Evolutionary conservation across 345 rosid species (phyloP).

Genomic region (Euphorbia pulcherrima): DNA sequence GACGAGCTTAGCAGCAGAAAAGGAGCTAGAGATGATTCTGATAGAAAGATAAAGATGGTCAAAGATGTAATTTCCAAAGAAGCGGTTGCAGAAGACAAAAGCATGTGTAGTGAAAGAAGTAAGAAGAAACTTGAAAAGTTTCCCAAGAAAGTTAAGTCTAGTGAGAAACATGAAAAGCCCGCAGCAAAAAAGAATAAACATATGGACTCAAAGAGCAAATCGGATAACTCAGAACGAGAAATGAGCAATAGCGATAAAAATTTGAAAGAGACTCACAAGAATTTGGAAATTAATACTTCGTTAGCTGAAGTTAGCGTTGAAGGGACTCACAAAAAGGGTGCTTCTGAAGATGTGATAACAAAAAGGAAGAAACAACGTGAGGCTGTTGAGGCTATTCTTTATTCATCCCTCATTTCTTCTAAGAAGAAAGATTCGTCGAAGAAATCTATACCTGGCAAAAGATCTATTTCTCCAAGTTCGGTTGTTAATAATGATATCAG

Average conservation of each 20-base stretch:
- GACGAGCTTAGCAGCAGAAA: conserved; percentile 28
- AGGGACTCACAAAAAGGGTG: conserved; percentile 29
- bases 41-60: conserved; percentile 24
- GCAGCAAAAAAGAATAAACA: conserved; percentile 24
- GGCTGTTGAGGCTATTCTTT: conserved; percentile 84
- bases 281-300: conserved; percentile 27
- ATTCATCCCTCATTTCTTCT: conserved; percentile 70
- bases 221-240: conserved; percentile 21
- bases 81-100: conserved; percentile 22
- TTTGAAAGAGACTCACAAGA: conserved; percentile 24
- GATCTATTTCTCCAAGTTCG: conserved; percentile 51
- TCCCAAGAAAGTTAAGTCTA: conserved; percentile 20
- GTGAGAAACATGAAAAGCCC: conserved; percentile 18
- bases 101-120: conserved; percentile 26
- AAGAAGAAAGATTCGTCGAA: conserved; percentile 45
- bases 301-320: conserved; percentile 28
- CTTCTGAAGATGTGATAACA: conserved; percentile 42
- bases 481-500: conserved; percentile 34
- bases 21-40: conserved; percentile 32
- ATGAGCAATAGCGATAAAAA: conserved; percentile 17
- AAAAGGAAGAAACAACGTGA: conserved; percentile 79
- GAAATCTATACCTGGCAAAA: conserved; percentile 42
- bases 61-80: conserved; percentile 19
- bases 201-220: conserved; percentile 10
- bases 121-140: conserved; percentile 19